These are phyloP conservation scores for Thermothielavioides terrestris DNA, from an alignment of 495 filamentous ascomycete species.

Conservation along the genomic window DNA sequence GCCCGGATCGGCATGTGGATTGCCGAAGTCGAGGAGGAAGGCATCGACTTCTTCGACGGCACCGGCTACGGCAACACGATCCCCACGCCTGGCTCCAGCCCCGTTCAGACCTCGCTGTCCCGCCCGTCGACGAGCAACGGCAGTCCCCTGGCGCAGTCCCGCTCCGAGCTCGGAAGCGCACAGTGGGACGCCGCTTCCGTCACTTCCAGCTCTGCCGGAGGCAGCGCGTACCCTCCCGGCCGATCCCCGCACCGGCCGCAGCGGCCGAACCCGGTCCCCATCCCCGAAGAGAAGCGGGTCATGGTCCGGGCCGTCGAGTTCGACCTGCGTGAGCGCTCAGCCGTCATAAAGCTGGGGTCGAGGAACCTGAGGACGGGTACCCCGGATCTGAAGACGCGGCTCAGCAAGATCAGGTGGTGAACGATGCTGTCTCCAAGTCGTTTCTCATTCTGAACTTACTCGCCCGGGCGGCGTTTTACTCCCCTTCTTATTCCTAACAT, in stretches of 20 bases:
- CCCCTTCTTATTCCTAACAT: not conserved
- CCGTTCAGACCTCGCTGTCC: conserved; percentile 23
- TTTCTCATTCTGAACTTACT: not conserved
- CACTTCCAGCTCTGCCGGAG: conserved; percentile 18
- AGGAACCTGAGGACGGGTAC: conserved; percentile 40
- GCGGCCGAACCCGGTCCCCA: conserved; percentile 24
- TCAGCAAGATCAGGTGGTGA: conserved; percentile 41
- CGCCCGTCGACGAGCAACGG: conserved; percentile 22
- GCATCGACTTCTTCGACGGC: conserved; percentile 1
- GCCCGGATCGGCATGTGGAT: conserved; percentile 48
- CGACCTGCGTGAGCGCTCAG: conserved; percentile 40
- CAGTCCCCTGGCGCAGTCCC: not conserved
- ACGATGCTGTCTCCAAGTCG: not conserved
- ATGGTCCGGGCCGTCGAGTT: conserved; percentile 49
- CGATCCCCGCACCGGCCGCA: not conserved
- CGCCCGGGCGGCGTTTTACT: not conserved
- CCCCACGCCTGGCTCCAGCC: conserved; percentile 21
- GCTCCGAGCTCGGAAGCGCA: conserved; percentile 1
- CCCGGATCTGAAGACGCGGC: conserved; percentile 35
- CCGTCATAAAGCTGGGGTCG: conserved; percentile 41
- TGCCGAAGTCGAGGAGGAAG: conserved; percentile 48
- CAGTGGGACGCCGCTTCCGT: not conserved
- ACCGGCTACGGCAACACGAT: not conserved
- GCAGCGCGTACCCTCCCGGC: not conserved
- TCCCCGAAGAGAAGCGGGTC: conserved; percentile 43